Conservation (phyloP, 257 asterid species). For the Coffea canephora region DNA sequence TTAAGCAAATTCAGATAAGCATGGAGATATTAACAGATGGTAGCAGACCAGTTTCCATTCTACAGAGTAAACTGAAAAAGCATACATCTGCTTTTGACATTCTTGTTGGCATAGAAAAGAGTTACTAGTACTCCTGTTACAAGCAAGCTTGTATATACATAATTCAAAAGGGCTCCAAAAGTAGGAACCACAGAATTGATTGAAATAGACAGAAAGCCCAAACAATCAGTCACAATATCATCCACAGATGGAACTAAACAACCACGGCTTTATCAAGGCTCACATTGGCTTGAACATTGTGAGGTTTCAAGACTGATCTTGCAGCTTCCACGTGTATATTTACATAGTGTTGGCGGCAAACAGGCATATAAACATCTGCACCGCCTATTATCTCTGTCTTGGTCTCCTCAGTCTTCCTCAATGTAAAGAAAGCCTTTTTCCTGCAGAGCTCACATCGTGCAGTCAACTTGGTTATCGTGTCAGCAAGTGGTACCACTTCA, state of each 20-base stretch:
- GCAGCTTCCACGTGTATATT: constrained; percentile 27
- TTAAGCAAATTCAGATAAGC: not conserved
- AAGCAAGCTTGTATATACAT: not conserved
- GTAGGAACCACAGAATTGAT: too few species aligned
- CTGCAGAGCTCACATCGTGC: constrained; percentile 83
- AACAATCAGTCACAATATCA: not conserved
- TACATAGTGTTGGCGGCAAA: constrained; percentile 71
- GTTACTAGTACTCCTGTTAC: not conserved
- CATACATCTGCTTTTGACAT: not conserved
- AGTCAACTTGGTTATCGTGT: constrained; percentile 65
- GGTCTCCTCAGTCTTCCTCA: constrained; percentile 57
- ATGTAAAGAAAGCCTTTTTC: constrained; percentile 62
- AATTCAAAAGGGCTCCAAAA: not conserved
- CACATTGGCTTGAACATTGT: not conserved
- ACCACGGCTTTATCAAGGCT: not conserved
- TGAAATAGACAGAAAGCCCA: not conserved
- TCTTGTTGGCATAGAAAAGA: not conserved
- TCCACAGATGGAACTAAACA: constrained; percentile 2
- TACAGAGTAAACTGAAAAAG: not conserved
- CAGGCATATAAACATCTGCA: constrained; percentile 86
- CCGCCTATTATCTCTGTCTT: constrained; percentile 82
- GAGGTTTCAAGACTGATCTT: constrained; percentile 14
- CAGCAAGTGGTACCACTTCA: constrained; percentile 74
- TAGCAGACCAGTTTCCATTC: not conserved
- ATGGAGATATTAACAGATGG: not conserved